A percentile compares a stretch with the other conserved stretches of the same genome.
These are phyloP conservation scores for Pseudogymnoascus sp. DNA, from an alignment of 2,329 filamentous ascomycete species.

Conservation along the genomic window DNA sequence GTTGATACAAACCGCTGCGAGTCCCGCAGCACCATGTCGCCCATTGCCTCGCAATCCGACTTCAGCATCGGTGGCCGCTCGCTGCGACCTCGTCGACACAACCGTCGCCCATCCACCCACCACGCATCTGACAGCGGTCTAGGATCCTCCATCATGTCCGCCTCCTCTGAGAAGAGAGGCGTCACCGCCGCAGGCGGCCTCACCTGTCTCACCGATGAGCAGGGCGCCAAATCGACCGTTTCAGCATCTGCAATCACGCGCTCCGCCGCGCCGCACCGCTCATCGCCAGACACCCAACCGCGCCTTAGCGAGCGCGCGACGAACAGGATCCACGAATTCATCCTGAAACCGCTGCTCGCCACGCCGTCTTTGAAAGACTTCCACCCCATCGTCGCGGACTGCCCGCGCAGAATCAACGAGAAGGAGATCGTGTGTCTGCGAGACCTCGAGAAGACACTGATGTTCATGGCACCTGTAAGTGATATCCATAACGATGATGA, in stretches of 20 bases:
- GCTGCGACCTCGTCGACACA: conserved; percentile 42
- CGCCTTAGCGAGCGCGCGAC: conserved; percentile 62
- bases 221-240: conserved; percentile 34
- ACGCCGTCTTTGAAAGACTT: conserved; percentile 71
- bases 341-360: conserved; percentile 68
- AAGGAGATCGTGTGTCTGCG: conserved; percentile 86
- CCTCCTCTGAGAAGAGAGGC: conserved; percentile 42
- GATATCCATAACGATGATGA: conserved; percentile 43
- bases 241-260: conserved; percentile 53
- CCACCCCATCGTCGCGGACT: conserved; percentile 68
- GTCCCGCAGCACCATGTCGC: conserved; percentile 26
- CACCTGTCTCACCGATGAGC: conserved; percentile 27
- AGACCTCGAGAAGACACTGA: conserved; percentile 87
- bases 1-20: conserved; percentile 37
- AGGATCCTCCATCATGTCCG: conserved; percentile 69
- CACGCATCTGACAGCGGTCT: conserved; percentile 83
- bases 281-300: conserved; percentile 43
- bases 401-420: conserved; percentile 70
- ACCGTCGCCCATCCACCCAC: conserved; percentile 50
- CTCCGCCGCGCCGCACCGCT: conserved; percentile 44
- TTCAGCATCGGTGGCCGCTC: conserved; percentile 42
- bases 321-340: conserved; percentile 72
- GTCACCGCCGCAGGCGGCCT: conserved; percentile 33
- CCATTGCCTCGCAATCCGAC: conserved; percentile 34
- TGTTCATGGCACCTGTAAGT: conserved; percentile 93